These are phyloP conservation scores for Adansonia digitata DNA, from an alignment of 345 rosid species.

Conservation along the genomic window DNA sequence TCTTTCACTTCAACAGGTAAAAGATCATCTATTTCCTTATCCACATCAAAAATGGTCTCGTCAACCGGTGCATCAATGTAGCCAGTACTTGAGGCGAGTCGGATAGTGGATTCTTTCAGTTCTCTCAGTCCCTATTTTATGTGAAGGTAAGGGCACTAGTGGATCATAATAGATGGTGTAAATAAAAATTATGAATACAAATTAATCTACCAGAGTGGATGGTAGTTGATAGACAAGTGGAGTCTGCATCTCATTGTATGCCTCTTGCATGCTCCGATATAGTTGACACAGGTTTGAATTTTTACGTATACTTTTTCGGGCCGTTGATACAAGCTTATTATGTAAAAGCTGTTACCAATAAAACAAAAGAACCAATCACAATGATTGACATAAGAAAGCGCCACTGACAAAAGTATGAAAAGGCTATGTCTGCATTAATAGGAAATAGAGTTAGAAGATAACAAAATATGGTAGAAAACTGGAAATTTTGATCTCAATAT, in stretches of 20 bases:
- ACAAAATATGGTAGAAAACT: slow-evolving; percentile 1
- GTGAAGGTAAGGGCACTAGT: slow-evolving; percentile 14
- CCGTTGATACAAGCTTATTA: slow-evolving; percentile 61
- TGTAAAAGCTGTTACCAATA: slow-evolving; percentile 47
- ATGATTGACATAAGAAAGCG: slow-evolving; percentile 7
- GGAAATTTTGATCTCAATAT: neutral
- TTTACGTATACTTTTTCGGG: slow-evolving; percentile 42
- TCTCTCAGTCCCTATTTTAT: slow-evolving; percentile 70
- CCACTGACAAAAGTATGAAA: slow-evolving; percentile 11
- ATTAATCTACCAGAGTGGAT: slow-evolving; percentile 38
- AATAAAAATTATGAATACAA: slow-evolving; percentile 10
- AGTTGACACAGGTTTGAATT: slow-evolving; percentile 56
- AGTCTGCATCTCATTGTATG: slow-evolving; percentile 62
- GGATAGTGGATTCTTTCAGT: slow-evolving; percentile 82
- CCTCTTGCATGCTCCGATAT: slow-evolving; percentile 59
- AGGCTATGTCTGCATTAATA: neutral
- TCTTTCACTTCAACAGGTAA: slow-evolving; percentile 92
- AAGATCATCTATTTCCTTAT: slow-evolving; percentile 80
- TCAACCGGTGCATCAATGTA: slow-evolving; percentile 80
- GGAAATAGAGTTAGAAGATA: neutral
- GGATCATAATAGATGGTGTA: neutral
- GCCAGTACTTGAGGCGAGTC: slow-evolving; percentile 67
- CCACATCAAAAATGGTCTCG: slow-evolving; percentile 72
- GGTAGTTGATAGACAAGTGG: slow-evolving; percentile 58
- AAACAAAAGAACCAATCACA: neutral